Percentiles rank a stretch among this genome's conserved stretches.
These are phyloP conservation scores for Colletotrichum tamarilloi DNA, from an alignment of 2,329 filamentous ascomycete genomes.

Conservation along the genomic window DNA sequence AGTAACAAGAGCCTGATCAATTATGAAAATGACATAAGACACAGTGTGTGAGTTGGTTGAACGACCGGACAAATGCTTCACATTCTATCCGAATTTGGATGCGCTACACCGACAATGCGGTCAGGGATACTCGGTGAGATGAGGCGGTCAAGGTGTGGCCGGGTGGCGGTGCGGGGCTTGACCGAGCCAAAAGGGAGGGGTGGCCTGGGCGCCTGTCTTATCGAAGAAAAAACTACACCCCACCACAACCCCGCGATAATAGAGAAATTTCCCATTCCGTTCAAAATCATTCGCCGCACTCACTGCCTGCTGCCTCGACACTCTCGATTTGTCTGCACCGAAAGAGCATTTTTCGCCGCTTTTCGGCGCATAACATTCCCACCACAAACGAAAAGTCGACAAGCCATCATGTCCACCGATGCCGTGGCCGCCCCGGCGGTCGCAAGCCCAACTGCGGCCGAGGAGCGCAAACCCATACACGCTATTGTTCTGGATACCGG, in stretches of 20 bases:
- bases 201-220: constrained; percentile 1
- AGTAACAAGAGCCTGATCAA: background rate
- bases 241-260: constrained; percentile 36
- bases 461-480: constrained; percentile 74
- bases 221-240: constrained; percentile 23
- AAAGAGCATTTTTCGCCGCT: background rate
- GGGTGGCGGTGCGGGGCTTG: background rate
- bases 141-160: background rate
- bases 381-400: background rate
- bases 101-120: background rate
- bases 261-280: constrained; percentile 34
- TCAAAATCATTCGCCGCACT: constrained; percentile 31
- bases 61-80: background rate
- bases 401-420: constrained; percentile 26
- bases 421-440: constrained; percentile 12
- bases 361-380: background rate
- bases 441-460: constrained; percentile 20
- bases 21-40: background rate
- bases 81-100: background rate
- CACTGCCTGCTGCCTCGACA: background rate
- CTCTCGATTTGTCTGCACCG: background rate
- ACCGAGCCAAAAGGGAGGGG: background rate
- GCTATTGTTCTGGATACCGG: constrained; percentile 91
- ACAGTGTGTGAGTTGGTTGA: background rate
- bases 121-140: background rate